phyloP scores from a whole-genome alignment of 176 grass and related monocot genomes.

The Avena insularis region DNA sequence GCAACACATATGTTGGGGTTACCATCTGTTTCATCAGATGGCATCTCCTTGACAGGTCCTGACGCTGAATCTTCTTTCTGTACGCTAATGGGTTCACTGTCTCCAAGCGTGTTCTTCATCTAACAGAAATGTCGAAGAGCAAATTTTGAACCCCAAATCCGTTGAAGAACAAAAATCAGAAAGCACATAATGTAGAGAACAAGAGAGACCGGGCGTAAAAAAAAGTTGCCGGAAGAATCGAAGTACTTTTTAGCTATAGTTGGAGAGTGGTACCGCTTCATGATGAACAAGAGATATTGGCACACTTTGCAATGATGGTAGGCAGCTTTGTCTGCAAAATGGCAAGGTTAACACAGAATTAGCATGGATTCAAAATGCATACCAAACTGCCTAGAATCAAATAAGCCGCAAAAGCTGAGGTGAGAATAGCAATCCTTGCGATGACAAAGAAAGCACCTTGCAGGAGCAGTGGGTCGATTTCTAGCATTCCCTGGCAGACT shows the following conservation, averaged over 20 bases:
- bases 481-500: slow-evolving; percentile 18
- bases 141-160: background rate
- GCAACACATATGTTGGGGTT: slow-evolving; percentile 49
- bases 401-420: background rate
- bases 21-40: slow-evolving; percentile 41
- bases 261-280: slow-evolving; percentile 34
- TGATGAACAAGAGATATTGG: slow-evolving; percentile 23
- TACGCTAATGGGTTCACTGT: slow-evolving; percentile 25
- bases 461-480: slow-evolving; percentile 19
- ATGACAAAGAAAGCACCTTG: slow-evolving; percentile 38
- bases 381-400: slow-evolving; percentile 19
- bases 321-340: slow-evolving; percentile 45
- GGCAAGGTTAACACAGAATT: slow-evolving; percentile 31
- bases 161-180: slow-evolving; percentile 20
- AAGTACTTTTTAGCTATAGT: slow-evolving; percentile 1
- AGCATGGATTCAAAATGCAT: slow-evolving; percentile 30
- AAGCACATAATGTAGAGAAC: background rate
- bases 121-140: slow-evolving; percentile 38
- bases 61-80: slow-evolving; percentile 43
- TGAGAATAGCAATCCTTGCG: background rate
- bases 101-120: slow-evolving; percentile 27
- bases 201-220: background rate
- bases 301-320: slow-evolving; percentile 32
- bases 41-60: slow-evolving; percentile 8
- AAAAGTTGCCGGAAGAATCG: background rate